A percentile compares a stretch with the other conserved stretches of the same genome.
Evolutionary conservation across 73 alveolate species (phyloP).

Genomic region (Blepharisma stoltei): DNA sequence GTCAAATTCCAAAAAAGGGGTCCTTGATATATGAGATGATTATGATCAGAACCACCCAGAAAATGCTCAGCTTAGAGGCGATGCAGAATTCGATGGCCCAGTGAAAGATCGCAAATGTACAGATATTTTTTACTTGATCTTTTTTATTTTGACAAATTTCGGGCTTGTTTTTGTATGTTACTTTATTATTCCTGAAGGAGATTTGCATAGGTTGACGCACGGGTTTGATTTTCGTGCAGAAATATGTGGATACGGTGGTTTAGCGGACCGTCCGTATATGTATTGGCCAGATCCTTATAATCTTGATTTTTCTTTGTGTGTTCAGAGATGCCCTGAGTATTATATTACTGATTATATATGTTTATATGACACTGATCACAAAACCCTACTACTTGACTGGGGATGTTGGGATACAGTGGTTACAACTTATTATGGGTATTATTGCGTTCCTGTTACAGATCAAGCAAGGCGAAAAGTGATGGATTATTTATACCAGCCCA

Average conservation of each 20-base stretch:
- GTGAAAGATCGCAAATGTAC: slow-evolving; percentile 40
- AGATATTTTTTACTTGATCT: slow-evolving; percentile 35
- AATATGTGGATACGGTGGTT: slow-evolving; percentile 46
- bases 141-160: slow-evolving; percentile 31
- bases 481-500: slow-evolving; percentile 17
- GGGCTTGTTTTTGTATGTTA: slow-evolving; percentile 33
- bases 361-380: slow-evolving; percentile 30
- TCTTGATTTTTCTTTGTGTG: slow-evolving; percentile 48
- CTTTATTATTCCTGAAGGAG: slow-evolving; percentile 42
- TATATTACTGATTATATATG: slow-evolving; percentile 1
- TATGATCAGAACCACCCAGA: slow-evolving; percentile 35
- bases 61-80: slow-evolving; percentile 37
- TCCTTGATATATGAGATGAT: slow-evolving; percentile 16
- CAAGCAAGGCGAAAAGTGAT: slow-evolving; percentile 16
- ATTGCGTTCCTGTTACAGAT: slow-evolving; percentile 24
- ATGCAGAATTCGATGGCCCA: slow-evolving; percentile 48
- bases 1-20: neutral
- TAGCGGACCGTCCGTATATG: slow-evolving; percentile 40
- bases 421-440: slow-evolving; percentile 7
- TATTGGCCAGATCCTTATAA: slow-evolving; percentile 45
- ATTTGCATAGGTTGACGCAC: slow-evolving; percentile 35
- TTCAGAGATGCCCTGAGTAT: slow-evolving; percentile 41
- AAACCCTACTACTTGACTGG: slow-evolving; percentile 22
- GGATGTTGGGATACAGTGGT: slow-evolving; percentile 4
- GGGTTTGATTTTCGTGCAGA: slow-evolving; percentile 58